These are phyloP conservation scores for Phytopythium ostracodes DNA, from an alignment of 352 stramenopile species.

Conservation along the genomic window DNA sequence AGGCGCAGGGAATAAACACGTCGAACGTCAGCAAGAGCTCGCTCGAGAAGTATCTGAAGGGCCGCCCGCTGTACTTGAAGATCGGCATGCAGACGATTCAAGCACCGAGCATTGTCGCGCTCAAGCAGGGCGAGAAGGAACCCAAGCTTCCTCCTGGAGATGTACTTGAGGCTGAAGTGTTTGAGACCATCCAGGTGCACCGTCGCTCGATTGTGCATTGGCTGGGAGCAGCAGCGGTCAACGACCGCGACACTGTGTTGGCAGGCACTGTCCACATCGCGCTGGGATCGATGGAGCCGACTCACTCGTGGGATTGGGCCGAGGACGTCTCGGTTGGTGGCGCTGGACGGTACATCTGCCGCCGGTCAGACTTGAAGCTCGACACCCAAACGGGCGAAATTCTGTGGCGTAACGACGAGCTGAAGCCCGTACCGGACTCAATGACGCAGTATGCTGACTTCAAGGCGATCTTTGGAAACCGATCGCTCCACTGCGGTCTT, in stretches of 20 bases:
- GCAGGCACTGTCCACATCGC: conserved; percentile 72
- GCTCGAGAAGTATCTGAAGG: conserved; percentile 84
- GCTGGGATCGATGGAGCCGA: conserved; percentile 52
- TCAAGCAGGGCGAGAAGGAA: conserved; percentile 53
- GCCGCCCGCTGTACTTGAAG: conserved; percentile 82
- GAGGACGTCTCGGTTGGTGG: conserved; percentile 51
- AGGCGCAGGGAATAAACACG: conserved; percentile 89
- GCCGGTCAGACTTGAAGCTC: conserved; percentile 78
- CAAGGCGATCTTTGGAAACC: conserved; percentile 78
- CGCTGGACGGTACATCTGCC: conserved; percentile 63
- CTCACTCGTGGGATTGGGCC: conserved; percentile 57
- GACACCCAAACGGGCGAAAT: conserved; percentile 87
- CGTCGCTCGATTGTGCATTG: conserved; percentile 74
- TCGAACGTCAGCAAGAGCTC: conserved; percentile 75
- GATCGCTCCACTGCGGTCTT: conserved; percentile 85
- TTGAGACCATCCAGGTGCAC: conserved; percentile 81
- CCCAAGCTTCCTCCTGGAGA: conserved; percentile 71
- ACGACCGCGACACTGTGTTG: conserved; percentile 36
- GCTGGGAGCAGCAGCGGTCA: conserved; percentile 29
- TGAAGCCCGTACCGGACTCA: conserved; percentile 88
- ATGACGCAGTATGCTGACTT: conserved; percentile 90
- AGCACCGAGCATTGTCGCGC: conserved; percentile 75
- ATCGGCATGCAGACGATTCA: conserved; percentile 87
- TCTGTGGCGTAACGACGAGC: conserved; percentile 88
- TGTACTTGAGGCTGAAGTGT: conserved; percentile 85